Base-by-base conservation (phyloP, 352 stramenopile genomes). In the Globisporangium radiosum region DNA sequence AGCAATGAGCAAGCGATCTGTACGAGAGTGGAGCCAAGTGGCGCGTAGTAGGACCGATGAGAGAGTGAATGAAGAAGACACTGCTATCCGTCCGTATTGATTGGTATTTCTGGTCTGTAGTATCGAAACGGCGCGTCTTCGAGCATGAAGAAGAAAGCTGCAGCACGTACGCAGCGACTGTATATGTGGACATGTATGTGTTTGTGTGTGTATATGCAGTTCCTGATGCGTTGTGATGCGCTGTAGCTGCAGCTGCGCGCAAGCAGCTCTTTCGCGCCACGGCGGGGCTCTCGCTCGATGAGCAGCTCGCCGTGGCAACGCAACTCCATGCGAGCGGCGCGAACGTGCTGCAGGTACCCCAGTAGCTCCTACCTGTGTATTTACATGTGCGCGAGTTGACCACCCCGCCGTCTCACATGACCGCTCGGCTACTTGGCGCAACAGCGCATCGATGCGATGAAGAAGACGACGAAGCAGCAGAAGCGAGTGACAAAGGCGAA, bases 211-310 rank as follows among this genome's bases (percentile, higher is more conserved):
- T 55, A 6, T 5, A 33, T 7, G 5, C 47, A 42, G 33, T 33
- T 33, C 1, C 25, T 33, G 13, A 51, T 47, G 56, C n/a, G 13
- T n/a, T 40, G 13, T 8, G 14, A 56, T 14, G 3, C 37, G n/a
- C 25, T 33, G 7, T 37, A 5, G 4, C n/a, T 72, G 65, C 44
- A 7, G 61, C 49, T 48, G 47, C 52, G 19, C 73, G 75, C 40
- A 89, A 88, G 58, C 78, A 81, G 15, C 47, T 88, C 19, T 92
- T 92, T 57, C 76, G 75, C 7, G 73, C 80, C n/a, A 88, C 78
- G 5, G 68, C 75, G 48, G 80, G 80, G 17, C 59, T 89, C 39
- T 78, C 80, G 17, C 65, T 92, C 10, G 64, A 86, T 7, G 69
- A 92, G 51, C 82, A 92, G 52, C 72, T 81, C 15, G 66, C 82